These are phyloP conservation scores for Lipomyces lipofer DNA, from an alignment of 805 yeast genomes.

Conservation along the genomic window DNA sequence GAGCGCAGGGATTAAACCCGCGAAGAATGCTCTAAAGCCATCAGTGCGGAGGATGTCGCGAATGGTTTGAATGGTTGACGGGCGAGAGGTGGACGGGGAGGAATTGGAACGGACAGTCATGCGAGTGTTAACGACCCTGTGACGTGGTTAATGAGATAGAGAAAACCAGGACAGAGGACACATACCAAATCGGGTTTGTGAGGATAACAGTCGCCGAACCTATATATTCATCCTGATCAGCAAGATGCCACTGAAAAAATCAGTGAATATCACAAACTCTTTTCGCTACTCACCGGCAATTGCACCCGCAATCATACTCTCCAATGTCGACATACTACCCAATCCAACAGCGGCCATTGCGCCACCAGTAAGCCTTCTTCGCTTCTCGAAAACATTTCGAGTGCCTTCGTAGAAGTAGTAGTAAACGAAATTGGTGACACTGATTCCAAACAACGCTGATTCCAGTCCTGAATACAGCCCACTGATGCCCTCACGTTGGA, in stretches of 20 bases:
- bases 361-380: conserved; percentile 33
- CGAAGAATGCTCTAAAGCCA: conserved; percentile 71
- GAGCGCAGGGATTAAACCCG: conserved; percentile 86
- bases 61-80: conserved; percentile 56
- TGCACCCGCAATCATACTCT: conserved; percentile 75
- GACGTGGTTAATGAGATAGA: not conserved
- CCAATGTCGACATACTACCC: conserved; percentile 52
- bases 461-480: conserved; percentile 86
- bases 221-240: no score
- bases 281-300: no score
- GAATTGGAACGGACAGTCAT: conserved; percentile 62
- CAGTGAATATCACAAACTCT: no score
- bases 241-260: no score
- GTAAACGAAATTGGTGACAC: conserved; percentile 82
- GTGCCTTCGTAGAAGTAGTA: conserved; percentile 87
- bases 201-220: conserved; percentile 77
- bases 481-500: conserved; percentile 58
- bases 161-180: not conserved
- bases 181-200: conserved; percentile 87
- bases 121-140: conserved; percentile 72
- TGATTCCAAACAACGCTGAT: conserved; percentile 82
- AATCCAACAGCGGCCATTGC: conserved; percentile 37
- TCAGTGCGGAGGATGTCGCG: conserved; percentile 65
- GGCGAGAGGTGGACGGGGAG: conserved; percentile 39
- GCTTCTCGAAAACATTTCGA: conserved; percentile 31